Evolutionary conservation across 1,284 basidiomycete genomes (phyloP).

Genomic region (Fomitopsis palustris): DNA sequence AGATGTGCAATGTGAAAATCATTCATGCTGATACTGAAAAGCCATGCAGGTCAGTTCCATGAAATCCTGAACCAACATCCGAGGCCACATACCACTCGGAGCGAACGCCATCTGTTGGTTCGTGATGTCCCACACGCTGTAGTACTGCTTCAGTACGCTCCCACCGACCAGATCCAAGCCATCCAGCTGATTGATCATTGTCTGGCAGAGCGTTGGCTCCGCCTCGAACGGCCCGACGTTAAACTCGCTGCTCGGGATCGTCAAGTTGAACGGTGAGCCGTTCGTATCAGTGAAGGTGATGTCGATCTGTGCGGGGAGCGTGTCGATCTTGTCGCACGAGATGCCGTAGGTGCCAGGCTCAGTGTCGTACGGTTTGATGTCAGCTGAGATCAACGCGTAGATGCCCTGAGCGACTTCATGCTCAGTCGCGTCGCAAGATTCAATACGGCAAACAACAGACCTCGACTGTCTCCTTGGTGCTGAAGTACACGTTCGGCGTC

Average conservation of each 20-base stretch:
- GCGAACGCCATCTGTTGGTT: constrained; percentile 11
- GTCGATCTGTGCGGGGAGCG: constrained; percentile 46
- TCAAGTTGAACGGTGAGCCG: constrained; percentile 47
- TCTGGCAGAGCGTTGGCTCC: constrained; percentile 45
- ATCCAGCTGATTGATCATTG: constrained; percentile 53
- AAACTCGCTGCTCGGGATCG: constrained; percentile 51
- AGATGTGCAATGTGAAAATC: too few species aligned
- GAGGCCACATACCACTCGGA: neutral
- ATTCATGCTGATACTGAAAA: too few species aligned
- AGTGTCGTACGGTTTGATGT: constrained; percentile 44
- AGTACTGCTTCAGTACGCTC: constrained; percentile 3
- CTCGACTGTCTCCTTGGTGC: constrained; percentile 34
- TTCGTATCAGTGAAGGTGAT: constrained; percentile 46
- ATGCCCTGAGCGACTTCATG: neutral
- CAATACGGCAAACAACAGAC: constrained; percentile 8
- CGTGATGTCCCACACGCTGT: constrained; percentile 12
- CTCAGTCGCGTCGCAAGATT: neutral
- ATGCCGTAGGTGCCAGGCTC: constrained; percentile 57
- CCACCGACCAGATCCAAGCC: constrained; percentile 45
- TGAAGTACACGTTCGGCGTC: constrained; percentile 46
- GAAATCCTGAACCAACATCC: too few species aligned
- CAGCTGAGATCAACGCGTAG: constrained; percentile 45
- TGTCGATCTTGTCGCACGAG: constrained; percentile 41
- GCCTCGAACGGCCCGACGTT: constrained; percentile 52
- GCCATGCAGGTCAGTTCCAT: too few species aligned